Percentiles rank a stretch among this genome's conserved stretches.
Evolutionary conservation across 352 stramenopile species (phyloP).

Genomic region (Thraustochytrium sp.): DNA sequence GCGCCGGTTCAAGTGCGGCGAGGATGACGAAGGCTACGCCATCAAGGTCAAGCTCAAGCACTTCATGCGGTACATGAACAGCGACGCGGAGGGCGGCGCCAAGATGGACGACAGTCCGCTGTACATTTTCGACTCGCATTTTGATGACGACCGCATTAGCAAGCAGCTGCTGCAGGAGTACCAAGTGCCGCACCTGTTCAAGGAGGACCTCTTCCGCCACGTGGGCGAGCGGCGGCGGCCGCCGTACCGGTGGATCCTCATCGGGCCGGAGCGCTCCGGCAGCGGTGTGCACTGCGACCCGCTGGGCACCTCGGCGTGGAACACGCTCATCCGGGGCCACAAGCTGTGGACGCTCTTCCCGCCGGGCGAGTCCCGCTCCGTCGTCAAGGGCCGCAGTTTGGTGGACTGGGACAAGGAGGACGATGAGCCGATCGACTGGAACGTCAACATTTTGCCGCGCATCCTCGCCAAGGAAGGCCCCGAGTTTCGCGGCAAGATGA

Average conservation of each 20-base stretch:
- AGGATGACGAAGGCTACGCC: conserved; percentile 67
- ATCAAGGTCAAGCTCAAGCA: conserved; percentile 70
- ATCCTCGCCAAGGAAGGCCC: conserved; percentile 52
- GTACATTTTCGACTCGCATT: conserved; percentile 79
- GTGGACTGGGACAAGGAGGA: conserved; percentile 63
- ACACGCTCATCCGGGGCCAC: conserved; percentile 81
- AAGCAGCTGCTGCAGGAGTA: conserved; percentile 48
- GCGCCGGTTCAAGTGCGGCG: conserved; percentile 49
- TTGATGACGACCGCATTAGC: conserved; percentile 61
- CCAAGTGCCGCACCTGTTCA: conserved; percentile 43
- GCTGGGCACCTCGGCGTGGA: conserved; percentile 89
- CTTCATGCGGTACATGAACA: conserved; percentile 62
- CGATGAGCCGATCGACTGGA: conserved; percentile 78
- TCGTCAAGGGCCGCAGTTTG: conserved; percentile 38
- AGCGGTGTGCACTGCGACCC: conserved; percentile 84
- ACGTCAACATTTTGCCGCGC: conserved; percentile 67
- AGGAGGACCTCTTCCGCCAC: conserved; percentile 50
- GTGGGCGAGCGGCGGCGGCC: conserved; percentile 50
- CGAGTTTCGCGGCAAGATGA: conserved; percentile 36
- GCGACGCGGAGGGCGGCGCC: conserved; percentile 55
- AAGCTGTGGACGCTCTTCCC: conserved; percentile 94
- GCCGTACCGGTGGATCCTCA: conserved; percentile 63
- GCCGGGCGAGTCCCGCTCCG: conserved; percentile 57
- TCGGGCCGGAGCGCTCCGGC: conserved; percentile 60
- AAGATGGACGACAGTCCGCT: conserved; percentile 75